These are phyloP conservation scores for Barnettozyma sucrosica DNA, from an alignment of 805 yeast species.

Conservation along the genomic window DNA sequence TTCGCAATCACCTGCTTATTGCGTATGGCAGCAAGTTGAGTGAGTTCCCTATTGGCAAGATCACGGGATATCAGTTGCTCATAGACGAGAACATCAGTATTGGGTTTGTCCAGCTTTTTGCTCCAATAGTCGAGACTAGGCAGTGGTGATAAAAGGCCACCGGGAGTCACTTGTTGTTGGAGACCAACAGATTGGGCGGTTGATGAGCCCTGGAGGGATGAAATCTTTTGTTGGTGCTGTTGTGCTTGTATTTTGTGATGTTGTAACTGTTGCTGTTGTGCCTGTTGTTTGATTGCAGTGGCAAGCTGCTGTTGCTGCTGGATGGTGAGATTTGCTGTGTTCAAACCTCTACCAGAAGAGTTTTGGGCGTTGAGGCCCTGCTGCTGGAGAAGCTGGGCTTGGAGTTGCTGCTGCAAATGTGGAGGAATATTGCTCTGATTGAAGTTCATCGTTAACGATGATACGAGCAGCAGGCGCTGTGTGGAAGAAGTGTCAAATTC, in stretches of 20 bases:
- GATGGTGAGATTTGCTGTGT: constrained; percentile 22
- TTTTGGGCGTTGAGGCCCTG: constrained; percentile 15
- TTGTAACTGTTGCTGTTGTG: constrained; percentile 18
- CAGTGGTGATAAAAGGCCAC: constrained; percentile 29
- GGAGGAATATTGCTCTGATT: constrained; percentile 15
- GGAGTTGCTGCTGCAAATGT: constrained; percentile 20
- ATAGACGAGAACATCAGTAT: constrained; percentile 45
- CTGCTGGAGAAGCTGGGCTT: constrained; percentile 15
- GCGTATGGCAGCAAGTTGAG: constrained; percentile 24
- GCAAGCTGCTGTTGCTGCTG: constrained; percentile 7
- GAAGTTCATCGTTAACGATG: constrained; percentile 5
- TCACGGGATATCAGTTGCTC: constrained; percentile 50
- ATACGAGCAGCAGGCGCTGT: not conserved
- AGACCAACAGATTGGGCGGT: constrained; percentile 2
- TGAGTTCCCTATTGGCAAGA: constrained; percentile 20
- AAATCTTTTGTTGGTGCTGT: constrained; percentile 1
- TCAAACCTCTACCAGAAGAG: constrained; percentile 20
- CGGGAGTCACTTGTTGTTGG: constrained; percentile 21
- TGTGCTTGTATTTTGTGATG: constrained; percentile 32
- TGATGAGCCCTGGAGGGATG: not conserved
- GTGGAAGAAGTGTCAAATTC: not conserved
- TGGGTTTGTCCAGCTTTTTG: constrained; percentile 33
- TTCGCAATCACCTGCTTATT: constrained; percentile 36
- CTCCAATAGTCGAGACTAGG: constrained; percentile 52
- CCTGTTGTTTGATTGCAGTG: not conserved